These are phyloP conservation scores for Poa annua DNA, from an alignment of 176 grass and related monocot genomes.

Conservation along the genomic window DNA sequence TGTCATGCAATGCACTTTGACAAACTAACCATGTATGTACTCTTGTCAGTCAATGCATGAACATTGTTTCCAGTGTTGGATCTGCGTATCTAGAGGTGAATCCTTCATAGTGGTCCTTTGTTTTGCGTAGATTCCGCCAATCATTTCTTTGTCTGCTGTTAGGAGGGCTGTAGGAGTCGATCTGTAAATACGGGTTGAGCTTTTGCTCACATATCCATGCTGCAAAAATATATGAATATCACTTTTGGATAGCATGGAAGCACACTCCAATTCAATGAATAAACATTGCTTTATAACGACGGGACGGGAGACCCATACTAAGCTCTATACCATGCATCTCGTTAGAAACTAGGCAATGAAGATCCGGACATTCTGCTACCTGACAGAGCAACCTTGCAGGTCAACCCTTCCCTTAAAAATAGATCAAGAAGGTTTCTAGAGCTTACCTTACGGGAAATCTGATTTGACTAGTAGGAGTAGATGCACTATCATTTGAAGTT, in stretches of 20 bases:
- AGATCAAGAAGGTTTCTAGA: conserved; percentile 35
- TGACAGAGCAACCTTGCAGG: conserved; percentile 31
- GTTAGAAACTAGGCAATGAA: conserved; percentile 24
- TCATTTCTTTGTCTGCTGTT: conserved; percentile 39
- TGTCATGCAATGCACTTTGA: conserved; percentile 49
- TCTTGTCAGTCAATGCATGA: conserved; percentile 55
- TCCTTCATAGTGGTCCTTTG: conserved; percentile 42
- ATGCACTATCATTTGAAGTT: too few relatives aligned
- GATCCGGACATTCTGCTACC: conserved; percentile 47
- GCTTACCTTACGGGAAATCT: neutral
- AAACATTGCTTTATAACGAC: conserved; percentile 12
- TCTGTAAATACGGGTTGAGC: conserved; percentile 28
- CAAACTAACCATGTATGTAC: conserved; percentile 33
- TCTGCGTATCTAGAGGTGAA: conserved; percentile 53
- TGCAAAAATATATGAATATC: neutral
- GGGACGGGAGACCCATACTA: conserved; percentile 24
- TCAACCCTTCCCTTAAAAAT: conserved; percentile 50
- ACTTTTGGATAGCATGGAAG: conserved; percentile 32
- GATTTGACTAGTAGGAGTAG: too few relatives aligned
- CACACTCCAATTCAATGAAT: conserved; percentile 27
- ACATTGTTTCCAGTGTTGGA: conserved; percentile 59
- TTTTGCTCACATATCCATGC: conserved; percentile 38
- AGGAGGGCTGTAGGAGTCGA: neutral
- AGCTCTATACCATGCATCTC: conserved; percentile 20
- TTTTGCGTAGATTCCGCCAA: conserved; percentile 48